Conservation (phyloP, 78 protist species). For the Bodo saltans region DNA sequence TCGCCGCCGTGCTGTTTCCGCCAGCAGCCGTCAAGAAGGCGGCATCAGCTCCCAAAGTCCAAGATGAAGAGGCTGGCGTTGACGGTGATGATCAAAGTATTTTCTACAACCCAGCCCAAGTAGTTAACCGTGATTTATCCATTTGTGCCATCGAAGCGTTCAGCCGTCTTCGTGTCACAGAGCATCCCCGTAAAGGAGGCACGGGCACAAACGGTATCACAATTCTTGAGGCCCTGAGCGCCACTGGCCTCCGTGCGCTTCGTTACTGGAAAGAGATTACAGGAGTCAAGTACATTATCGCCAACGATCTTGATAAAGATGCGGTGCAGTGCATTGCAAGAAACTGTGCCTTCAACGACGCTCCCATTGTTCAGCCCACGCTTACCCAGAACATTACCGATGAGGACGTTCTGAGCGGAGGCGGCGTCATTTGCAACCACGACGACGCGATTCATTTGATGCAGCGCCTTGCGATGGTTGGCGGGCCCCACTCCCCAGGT, state of each 20-base stretch:
- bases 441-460: constrained; percentile 47
- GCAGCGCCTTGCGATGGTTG: constrained; percentile 13
- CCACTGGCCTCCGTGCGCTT: constrained; percentile 87
- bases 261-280: constrained; percentile 80
- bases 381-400: not conserved
- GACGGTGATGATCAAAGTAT: constrained; percentile 45
- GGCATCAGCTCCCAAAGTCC: too few species aligned
- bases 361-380: constrained; percentile 5
- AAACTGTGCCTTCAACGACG: constrained; percentile 68
- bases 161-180: not conserved
- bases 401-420: too few species aligned
- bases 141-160: constrained; percentile 34
- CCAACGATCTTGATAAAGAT: constrained; percentile 80
- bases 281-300: constrained; percentile 51
- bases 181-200: not conserved
- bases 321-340: constrained; percentile 77
- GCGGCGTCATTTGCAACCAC: constrained; percentile 41
- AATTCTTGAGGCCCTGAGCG: constrained; percentile 92
- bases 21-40: too few species aligned
- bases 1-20: not conserved
- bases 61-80: not conserved
- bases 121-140: constrained; percentile 91
- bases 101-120: constrained; percentile 92
- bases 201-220: constrained; percentile 38
- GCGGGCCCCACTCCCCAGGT: not conserved